These are phyloP conservation scores for Yamadazyma triangularis DNA, from an alignment of 1,139 yeast species.

Conservation along the genomic window DNA sequence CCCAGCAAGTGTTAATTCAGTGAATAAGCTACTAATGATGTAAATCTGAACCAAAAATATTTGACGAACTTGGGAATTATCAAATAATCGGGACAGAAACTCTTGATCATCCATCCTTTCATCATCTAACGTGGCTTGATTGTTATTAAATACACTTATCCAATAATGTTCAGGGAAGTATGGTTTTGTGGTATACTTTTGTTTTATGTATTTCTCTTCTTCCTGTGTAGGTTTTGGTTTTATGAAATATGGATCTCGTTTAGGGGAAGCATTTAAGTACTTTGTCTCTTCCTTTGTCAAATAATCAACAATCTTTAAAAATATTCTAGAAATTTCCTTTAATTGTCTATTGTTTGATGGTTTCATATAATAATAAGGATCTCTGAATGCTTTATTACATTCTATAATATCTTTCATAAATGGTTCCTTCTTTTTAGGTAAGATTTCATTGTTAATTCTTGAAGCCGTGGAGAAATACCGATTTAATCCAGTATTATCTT, in stretches of 20 bases:
- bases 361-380: constrained; percentile 32
- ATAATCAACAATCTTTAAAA: constrained; percentile 23
- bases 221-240: constrained; percentile 12
- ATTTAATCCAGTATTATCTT: constrained; percentile 45
- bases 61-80: constrained; percentile 24
- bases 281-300: constrained; percentile 28
- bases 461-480: constrained; percentile 33
- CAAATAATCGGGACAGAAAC: constrained; percentile 22
- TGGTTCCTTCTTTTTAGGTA: constrained; percentile 9
- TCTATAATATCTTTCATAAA: constrained; percentile 32
- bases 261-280: constrained; percentile 4
- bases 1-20: constrained; percentile 21
- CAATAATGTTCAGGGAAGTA: constrained; percentile 39
- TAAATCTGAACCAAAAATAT: constrained; percentile 30
- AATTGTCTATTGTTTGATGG: constrained; percentile 19
- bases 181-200: constrained; percentile 18
- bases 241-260: constrained; percentile 6
- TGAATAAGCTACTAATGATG: constrained; percentile 25
- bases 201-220: constrained; percentile 15
- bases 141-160: constrained; percentile 22
- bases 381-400: constrained; percentile 28
- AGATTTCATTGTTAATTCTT: constrained; percentile 19
- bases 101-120: constrained; percentile 23
- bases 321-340: constrained; percentile 17
- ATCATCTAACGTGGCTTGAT: constrained; percentile 14